Base-by-base conservation (phyloP, 306 rosid genomes). In the Leucaena leucocephala region DNA sequence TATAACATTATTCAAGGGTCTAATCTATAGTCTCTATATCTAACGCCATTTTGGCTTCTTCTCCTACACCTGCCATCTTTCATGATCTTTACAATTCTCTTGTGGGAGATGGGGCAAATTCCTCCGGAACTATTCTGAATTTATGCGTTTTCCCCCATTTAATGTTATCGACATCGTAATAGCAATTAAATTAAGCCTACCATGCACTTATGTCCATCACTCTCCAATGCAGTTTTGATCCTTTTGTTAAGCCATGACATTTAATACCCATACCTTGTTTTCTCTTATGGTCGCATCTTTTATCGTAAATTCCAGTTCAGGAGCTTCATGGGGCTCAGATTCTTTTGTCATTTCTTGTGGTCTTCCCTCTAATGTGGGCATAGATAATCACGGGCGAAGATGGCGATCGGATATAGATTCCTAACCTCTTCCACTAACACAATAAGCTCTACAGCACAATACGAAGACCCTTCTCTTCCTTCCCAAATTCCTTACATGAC, bases 391-490 rank as follows among this genome's bases (percentile, higher is more conserved):
- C 50, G 87, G 88, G 45, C 68, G 87, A 33, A 75, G 66, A 39
- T 87, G 91, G 91, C 68, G 54, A 7, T 72, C 88, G 8, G 91
- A 87, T 78, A 79, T 48, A 63, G 62, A 44, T 80, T 58, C 16
- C 36, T 85, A 7, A 36, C 66, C 11, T 35, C 85, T 65, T 61
- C 80, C 19, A 11, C 48, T 8, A 59, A 80, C 19, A 43, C 87
- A 2, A 40, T 35, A 19, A 52, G 48, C 2, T 79, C 76, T 7
- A 77, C 59, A 40, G 85, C 88, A 17, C 74, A 74, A 62, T 34
- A 63, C 63, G 82, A 80, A 85, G 88, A 82, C 40, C 91, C 91
- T 65, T 82, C 86, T 42, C 77, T 87, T 38, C 91, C 88, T 59
- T 85, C 91, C 16, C 80, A 65, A 67, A 66, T 50, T 14, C 91